Conservation (phyloP, 2,329 filamentous ascomycete species). For the Drechslerella dactyloides region DNA sequence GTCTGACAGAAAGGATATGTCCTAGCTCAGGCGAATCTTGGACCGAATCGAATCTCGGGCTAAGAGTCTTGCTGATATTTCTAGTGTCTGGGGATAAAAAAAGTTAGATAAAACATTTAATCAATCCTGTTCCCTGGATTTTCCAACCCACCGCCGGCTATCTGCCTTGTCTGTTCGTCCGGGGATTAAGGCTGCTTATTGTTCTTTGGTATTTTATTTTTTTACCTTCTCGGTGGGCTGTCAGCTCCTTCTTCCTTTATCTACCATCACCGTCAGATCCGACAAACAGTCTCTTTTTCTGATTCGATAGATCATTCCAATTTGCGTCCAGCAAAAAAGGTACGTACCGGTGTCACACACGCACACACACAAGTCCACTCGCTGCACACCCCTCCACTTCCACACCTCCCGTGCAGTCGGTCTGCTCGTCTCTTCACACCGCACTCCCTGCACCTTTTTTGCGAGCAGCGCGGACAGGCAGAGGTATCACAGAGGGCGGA, state of each 20-base stretch:
- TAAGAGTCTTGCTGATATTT: conserved; percentile 17
- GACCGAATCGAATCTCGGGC: conserved; percentile 4
- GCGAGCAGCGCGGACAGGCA: conserved; percentile 49
- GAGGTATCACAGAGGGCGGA: conserved; percentile 13
- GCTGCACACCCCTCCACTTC: conserved; percentile 1
- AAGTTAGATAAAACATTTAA: conserved; percentile 38
- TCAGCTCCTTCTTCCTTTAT: conserved; percentile 3
- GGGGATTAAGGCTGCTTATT: conserved; percentile 31
- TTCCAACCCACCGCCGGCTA: conserved; percentile 9
- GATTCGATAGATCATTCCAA: neutral
- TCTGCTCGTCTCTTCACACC: conserved; percentile 40
- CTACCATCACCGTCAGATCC: neutral
- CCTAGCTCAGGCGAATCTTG: too few relatives aligned
- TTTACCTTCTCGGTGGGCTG: conserved; percentile 2
- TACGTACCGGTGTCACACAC: conserved; percentile 49
- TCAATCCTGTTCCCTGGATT: conserved; percentile 36
- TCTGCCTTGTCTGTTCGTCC: conserved; percentile 5
- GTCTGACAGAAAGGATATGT: neutral
- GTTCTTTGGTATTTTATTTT: conserved; percentile 11
- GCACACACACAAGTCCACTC: conserved; percentile 12
- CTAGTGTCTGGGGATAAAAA: conserved; percentile 36
- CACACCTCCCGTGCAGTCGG: conserved; percentile 30
- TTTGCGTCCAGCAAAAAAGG: conserved; percentile 32
- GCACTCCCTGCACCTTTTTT: conserved; percentile 39
- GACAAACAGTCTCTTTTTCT: neutral